Evolutionary conservation across 176 grass and related monocot genomes (phyloP).

Genomic region (Aegilops speltoides): DNA sequence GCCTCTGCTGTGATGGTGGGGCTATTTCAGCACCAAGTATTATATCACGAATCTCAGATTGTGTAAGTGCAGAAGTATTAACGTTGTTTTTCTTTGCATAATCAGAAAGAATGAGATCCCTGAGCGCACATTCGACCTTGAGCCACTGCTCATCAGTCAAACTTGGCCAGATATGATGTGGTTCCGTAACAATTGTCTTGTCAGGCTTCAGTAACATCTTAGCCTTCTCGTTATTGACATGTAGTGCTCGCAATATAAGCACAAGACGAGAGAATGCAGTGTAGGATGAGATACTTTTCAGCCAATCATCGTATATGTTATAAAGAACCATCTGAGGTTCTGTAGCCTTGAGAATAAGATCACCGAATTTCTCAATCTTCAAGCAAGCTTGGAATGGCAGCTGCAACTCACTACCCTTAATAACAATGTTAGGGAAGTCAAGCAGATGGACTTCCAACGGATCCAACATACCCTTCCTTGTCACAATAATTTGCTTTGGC

Average conservation of each 20-base stretch:
- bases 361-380: constrained; percentile 99
- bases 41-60: constrained; percentile 99
- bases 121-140: constrained; percentile 96
- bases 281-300: constrained; percentile 99
- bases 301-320: constrained; percentile 99
- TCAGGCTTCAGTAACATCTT: constrained; percentile 99
- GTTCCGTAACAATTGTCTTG: constrained; percentile 95
- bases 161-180: constrained; percentile 94
- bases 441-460: constrained; percentile 98
- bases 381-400: constrained; percentile 99
- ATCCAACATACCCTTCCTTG: constrained; percentile 99
- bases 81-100: constrained; percentile 99
- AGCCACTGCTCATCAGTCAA: constrained; percentile 98
- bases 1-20: constrained; percentile 95
- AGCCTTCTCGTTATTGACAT: constrained; percentile 99
- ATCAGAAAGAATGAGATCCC: constrained; percentile 96
- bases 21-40: constrained; percentile 99
- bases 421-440: constrained; percentile 97
- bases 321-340: constrained; percentile 98
- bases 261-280: constrained; percentile 95
- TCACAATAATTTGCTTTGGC: constrained; percentile 98
- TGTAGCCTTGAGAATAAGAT: constrained; percentile 96
- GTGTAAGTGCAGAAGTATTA: constrained; percentile 92
- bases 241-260: constrained; percentile 85
- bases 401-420: constrained; percentile 96